Evolutionary conservation across 2,329 filamentous ascomycete genomes (phyloP).

Genomic region (Eutypa lata): DNA sequence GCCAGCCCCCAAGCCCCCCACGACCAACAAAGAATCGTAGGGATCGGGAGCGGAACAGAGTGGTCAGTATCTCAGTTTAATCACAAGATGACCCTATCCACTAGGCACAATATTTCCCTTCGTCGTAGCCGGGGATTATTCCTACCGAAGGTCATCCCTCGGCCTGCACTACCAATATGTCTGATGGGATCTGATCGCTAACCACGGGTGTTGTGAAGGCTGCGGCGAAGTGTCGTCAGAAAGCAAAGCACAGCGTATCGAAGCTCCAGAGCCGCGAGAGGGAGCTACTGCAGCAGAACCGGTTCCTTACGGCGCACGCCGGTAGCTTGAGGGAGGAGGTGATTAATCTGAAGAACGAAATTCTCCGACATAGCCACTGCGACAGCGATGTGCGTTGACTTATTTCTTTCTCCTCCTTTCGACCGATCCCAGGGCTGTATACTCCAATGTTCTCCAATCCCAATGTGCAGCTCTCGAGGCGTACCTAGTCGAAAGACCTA

Average conservation of each 20-base stretch:
- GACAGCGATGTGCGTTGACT: conserved; percentile 17
- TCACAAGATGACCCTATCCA: too few relatives aligned
- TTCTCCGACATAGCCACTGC: conserved; percentile 21
- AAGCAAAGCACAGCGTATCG: conserved; percentile 17
- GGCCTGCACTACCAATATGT: too few relatives aligned
- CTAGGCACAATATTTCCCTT: too few relatives aligned
- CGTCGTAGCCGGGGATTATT: too few relatives aligned
- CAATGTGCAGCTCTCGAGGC: too few relatives aligned
- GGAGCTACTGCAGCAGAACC: conserved; percentile 18
- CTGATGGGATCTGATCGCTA: too few relatives aligned
- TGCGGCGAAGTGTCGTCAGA: conserved; percentile 21
- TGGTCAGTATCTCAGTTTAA: too few relatives aligned
- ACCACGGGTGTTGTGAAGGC: background rate
- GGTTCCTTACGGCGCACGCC: conserved; percentile 12
- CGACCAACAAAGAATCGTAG: background rate
- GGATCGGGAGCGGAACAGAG: background rate
- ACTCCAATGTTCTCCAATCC: too few relatives aligned
- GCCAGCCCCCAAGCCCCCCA: background rate
- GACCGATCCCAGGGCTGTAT: too few relatives aligned
- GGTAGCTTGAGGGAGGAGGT: conserved; percentile 20
- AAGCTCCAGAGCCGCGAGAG: conserved; percentile 19
- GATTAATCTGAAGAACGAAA: conserved; percentile 22
- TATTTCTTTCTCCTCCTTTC: background rate
- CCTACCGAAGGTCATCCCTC: too few relatives aligned
- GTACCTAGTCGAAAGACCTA: too few relatives aligned